Evolutionary conservation across 352 stramenopile species (phyloP).

Genomic region (Phytophthora palmivora): DNA sequence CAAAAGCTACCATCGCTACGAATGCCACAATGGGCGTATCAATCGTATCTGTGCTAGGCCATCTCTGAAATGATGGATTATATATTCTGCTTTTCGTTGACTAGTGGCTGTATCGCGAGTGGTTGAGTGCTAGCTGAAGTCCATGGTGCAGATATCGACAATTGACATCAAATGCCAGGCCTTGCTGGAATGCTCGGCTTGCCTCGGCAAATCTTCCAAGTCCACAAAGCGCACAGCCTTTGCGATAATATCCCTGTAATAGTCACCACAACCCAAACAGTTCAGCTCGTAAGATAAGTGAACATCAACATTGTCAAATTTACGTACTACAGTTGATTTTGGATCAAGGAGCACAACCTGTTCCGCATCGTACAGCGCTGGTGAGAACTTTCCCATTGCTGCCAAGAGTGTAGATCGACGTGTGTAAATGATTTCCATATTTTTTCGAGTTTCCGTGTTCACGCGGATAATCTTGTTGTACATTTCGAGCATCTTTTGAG

Average conservation of each 20-base stretch:
- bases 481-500: conserved; percentile 56
- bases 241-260: conserved; percentile 70
- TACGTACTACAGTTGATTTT: conserved; percentile 58
- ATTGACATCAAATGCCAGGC: conserved; percentile 67
- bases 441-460: conserved; percentile 54
- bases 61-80: not conserved
- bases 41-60: conserved; percentile 13
- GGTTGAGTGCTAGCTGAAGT: conserved; percentile 53
- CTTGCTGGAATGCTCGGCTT: conserved; percentile 65
- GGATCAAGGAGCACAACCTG: conserved; percentile 56
- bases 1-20: not conserved
- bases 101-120: conserved; percentile 30
- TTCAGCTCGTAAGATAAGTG: not conserved
- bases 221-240: conserved; percentile 66
- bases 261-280: not conserved
- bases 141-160: conserved; percentile 65
- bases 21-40: conserved; percentile 7
- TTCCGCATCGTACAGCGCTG: conserved; percentile 60
- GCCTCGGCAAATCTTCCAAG: conserved; percentile 60
- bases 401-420: conserved; percentile 68
- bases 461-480: conserved; percentile 76
- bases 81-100: conserved; percentile 1
- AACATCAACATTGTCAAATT: conserved; percentile 1
- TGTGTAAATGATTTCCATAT: conserved; percentile 64
- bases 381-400: conserved; percentile 54